These are phyloP conservation scores for Penicillium flavigenum DNA, from an alignment of 495 filamentous ascomycete genomes.

Conservation along the genomic window DNA sequence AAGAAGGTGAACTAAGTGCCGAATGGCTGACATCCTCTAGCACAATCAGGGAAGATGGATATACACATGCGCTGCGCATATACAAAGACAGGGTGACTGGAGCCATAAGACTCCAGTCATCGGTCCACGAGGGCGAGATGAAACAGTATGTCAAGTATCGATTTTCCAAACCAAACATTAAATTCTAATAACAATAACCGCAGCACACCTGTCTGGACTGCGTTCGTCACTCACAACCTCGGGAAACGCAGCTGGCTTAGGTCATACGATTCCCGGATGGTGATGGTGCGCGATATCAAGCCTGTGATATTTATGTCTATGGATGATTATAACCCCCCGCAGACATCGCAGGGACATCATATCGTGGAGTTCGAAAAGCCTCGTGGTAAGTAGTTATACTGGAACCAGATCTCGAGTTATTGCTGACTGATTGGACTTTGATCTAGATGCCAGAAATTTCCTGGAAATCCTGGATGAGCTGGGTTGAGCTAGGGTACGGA, in stretches of 20 bases:
- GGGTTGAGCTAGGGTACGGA: not conserved
- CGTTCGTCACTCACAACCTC: slow-evolving; percentile 66
- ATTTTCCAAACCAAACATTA: not conserved
- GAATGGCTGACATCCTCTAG: slow-evolving; percentile 38
- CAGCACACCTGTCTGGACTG: slow-evolving; percentile 69
- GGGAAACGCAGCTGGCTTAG: slow-evolving; percentile 58
- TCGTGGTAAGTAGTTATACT: slow-evolving; percentile 27
- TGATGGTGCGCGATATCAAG: slow-evolving; percentile 61
- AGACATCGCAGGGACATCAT: slow-evolving; percentile 35
- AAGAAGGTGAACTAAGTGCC: not conserved
- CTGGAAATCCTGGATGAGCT: slow-evolving; percentile 29
- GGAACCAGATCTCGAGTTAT: not conserved
- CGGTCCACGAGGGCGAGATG: slow-evolving; percentile 43
- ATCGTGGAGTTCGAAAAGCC: slow-evolving; percentile 39
- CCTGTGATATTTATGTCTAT: slow-evolving; percentile 60
- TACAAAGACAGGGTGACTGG: slow-evolving; percentile 64
- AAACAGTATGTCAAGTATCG: slow-evolving; percentile 33
- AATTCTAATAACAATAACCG: slow-evolving; percentile 1
- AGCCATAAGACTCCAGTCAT: slow-evolving; percentile 58
- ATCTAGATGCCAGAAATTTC: slow-evolving; percentile 42
- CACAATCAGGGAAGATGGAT: slow-evolving; percentile 68
- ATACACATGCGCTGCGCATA: slow-evolving; percentile 68
- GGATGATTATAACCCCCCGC: slow-evolving; percentile 49
- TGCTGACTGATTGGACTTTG: not conserved
- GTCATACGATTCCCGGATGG: slow-evolving; percentile 46